These are phyloP conservation scores for Scheffersomyces illinoinensis DNA, from an alignment of 1,139 yeast species.

Conservation along the genomic window DNA sequence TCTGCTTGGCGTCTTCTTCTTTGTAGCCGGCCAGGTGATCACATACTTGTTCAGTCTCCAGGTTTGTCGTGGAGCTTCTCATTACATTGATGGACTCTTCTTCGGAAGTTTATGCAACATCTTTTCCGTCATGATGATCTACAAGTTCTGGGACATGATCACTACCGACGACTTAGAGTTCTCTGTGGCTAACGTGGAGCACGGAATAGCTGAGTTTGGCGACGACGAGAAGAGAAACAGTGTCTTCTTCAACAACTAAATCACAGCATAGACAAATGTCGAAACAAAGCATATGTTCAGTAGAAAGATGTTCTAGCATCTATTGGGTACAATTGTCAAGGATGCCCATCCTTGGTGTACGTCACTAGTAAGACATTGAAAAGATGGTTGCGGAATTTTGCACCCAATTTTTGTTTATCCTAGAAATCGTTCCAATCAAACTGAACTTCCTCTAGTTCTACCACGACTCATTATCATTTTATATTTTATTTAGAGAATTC, in stretches of 20 bases:
- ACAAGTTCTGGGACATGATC: slow-evolving; percentile 95
- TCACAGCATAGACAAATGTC: background rate
- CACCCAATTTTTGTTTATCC: background rate
- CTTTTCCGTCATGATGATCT: slow-evolving; percentile 89
- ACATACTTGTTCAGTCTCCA: slow-evolving; percentile 64
- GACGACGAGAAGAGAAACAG: slow-evolving; percentile 41
- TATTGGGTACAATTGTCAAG: background rate
- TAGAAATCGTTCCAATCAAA: background rate
- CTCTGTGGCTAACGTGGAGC: slow-evolving; percentile 59
- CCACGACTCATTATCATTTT: background rate
- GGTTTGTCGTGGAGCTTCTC: slow-evolving; percentile 73
- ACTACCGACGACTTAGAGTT: slow-evolving; percentile 96
- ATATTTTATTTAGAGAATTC: background rate
- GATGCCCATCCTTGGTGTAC: background rate
- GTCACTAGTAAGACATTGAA: background rate
- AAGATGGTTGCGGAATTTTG: background rate
- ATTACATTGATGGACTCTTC: slow-evolving; percentile 87
- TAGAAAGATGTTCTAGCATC: background rate
- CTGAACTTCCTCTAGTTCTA: background rate
- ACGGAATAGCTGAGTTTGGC: slow-evolving; percentile 35
- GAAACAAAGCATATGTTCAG: background rate
- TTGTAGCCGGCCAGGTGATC: slow-evolving; percentile 76
- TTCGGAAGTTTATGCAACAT: slow-evolving; percentile 80
- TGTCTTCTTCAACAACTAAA: slow-evolving; percentile 18
- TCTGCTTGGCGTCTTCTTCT: slow-evolving; percentile 66